A percentile compares a stretch with the other conserved stretches of the same genome.
These are phyloP conservation scores for Leptomonas pyrrhocoris DNA, from an alignment of 208 protist species.

Conservation along the genomic window DNA sequence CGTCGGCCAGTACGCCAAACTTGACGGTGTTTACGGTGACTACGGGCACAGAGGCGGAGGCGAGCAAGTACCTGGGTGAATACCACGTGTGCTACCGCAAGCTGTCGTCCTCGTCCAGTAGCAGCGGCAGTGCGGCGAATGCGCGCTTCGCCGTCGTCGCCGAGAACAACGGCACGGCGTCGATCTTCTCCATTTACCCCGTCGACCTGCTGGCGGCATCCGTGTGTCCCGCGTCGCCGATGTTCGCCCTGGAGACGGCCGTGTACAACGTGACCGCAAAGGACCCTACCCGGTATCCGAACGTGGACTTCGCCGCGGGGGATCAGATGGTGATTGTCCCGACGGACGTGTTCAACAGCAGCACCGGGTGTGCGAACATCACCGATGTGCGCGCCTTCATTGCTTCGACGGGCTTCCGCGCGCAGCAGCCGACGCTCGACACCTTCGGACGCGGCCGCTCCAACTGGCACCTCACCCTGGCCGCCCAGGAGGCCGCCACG, in stretches of 20 bases:
- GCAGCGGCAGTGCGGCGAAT: not conserved
- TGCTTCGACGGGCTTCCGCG: slow-evolving; percentile 24
- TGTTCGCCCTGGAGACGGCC: slow-evolving; percentile 65
- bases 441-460: slow-evolving; percentile 39
- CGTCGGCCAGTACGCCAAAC: slow-evolving; percentile 27
- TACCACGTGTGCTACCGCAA: slow-evolving; percentile 89
- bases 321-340: slow-evolving; percentile 73
- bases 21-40: slow-evolving; percentile 54
- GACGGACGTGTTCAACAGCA: not conserved
- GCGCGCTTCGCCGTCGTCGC: slow-evolving; percentile 59
- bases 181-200: slow-evolving; percentile 82
- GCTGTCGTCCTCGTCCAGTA: slow-evolving; percentile 5
- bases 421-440: slow-evolving; percentile 37
- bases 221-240: slow-evolving; percentile 35
- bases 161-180: slow-evolving; percentile 32
- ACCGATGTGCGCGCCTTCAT: slow-evolving; percentile 25
- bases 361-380: slow-evolving; percentile 30
- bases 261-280: slow-evolving; percentile 60
- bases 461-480: slow-evolving; percentile 74
- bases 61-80: slow-evolving; percentile 57
- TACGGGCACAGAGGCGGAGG: slow-evolving; percentile 40
- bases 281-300: slow-evolving; percentile 44
- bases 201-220: slow-evolving; percentile 38
- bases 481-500: slow-evolving; percentile 25
- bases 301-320: slow-evolving; percentile 46